phyloP scores from a whole-genome alignment of 108 stramenopile genomes.

The Cyclotella kingstonii region DNA sequence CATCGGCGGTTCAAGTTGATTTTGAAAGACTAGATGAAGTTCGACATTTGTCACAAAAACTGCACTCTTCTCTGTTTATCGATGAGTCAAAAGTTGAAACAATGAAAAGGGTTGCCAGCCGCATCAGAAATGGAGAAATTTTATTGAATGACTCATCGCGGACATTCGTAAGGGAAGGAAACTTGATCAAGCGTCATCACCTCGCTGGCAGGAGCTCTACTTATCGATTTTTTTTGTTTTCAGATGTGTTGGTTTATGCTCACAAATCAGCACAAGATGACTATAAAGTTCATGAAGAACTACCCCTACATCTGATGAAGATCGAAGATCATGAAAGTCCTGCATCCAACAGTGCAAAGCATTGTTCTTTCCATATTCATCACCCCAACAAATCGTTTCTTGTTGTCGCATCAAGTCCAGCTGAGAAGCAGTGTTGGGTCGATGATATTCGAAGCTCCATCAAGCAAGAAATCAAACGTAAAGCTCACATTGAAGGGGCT shows the following conservation, averaged over 20 bases:
- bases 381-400: constrained; percentile 92
- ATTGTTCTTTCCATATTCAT: constrained; percentile 78
- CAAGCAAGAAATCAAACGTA: constrained; percentile 37
- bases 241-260: constrained; percentile 60
- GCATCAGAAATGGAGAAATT: constrained; percentile 73
- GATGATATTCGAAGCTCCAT: constrained; percentile 51
- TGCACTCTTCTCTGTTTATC: constrained; percentile 46
- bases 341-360: constrained; percentile 37
- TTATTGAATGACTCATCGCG: constrained; percentile 81
- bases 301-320: constrained; percentile 85
- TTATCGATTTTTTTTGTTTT: constrained; percentile 93
- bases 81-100: constrained; percentile 51
- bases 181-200: constrained; percentile 79
- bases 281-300: constrained; percentile 79
- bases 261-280: constrained; percentile 43
- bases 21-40: constrained; percentile 59
- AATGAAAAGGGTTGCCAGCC: constrained; percentile 61
- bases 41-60: constrained; percentile 48
- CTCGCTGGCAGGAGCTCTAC: constrained; percentile 68
- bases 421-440: constrained; percentile 63
- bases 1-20: constrained; percentile 27
- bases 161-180: constrained; percentile 79
- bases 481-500: constrained; percentile 34
- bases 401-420: constrained; percentile 55
- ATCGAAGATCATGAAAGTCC: constrained; percentile 60